phyloP scores from a whole-genome alignment of 192 early-diverging fungal genomes.

The Phlyctochytrium arcticum region DNA sequence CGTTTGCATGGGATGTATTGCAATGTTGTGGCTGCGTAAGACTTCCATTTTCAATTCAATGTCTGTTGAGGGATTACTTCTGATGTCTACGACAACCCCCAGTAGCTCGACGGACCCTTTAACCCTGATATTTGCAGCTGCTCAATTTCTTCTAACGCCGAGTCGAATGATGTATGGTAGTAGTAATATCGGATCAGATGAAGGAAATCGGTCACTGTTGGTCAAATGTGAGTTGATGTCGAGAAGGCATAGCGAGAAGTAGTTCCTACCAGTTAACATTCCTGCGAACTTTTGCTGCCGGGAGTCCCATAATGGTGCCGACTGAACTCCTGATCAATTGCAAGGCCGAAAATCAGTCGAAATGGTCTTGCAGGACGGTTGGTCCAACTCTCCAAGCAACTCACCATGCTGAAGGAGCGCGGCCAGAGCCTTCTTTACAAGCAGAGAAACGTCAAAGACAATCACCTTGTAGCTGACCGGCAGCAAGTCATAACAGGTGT shows the following conservation, averaged over 20 bases:
- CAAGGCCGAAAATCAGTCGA: too few relatives aligned
- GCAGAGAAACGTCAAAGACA: slow-evolving; percentile 84
- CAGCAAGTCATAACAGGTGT: slow-evolving; percentile 87
- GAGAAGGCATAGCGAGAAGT: neutral
- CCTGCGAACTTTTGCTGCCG: slow-evolving; percentile 76
- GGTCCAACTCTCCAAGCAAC: too few relatives aligned
- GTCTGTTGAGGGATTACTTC: slow-evolving; percentile 40
- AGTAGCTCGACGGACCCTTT: slow-evolving; percentile 55
- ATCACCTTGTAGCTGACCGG: slow-evolving; percentile 87
- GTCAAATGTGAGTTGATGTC: neutral
- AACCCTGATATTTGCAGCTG: slow-evolving; percentile 67
- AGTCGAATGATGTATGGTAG: slow-evolving; percentile 62
- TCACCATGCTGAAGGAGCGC: slow-evolving; percentile 93
- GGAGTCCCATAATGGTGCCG: slow-evolving; percentile 89
- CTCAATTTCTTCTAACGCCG: slow-evolving; percentile 84
- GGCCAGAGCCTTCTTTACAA: slow-evolving; percentile 88
- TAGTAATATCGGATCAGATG: slow-evolving; percentile 93
- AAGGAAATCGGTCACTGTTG: slow-evolving; percentile 86
- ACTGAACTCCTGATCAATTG: slow-evolving; percentile 87
- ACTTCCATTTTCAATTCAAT: slow-evolving; percentile 58
- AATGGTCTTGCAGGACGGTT: too few relatives aligned
- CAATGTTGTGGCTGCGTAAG: slow-evolving; percentile 57
- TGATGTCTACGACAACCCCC: too few relatives aligned
- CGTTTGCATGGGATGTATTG: slow-evolving; percentile 79
- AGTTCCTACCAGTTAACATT: slow-evolving; percentile 72